A percentile compares a stretch with the other conserved stretches of the same genome.
These are phyloP conservation scores for Linnemannia zychae DNA, from an alignment of 192 early-diverging fungal species.

Conservation along the genomic window DNA sequence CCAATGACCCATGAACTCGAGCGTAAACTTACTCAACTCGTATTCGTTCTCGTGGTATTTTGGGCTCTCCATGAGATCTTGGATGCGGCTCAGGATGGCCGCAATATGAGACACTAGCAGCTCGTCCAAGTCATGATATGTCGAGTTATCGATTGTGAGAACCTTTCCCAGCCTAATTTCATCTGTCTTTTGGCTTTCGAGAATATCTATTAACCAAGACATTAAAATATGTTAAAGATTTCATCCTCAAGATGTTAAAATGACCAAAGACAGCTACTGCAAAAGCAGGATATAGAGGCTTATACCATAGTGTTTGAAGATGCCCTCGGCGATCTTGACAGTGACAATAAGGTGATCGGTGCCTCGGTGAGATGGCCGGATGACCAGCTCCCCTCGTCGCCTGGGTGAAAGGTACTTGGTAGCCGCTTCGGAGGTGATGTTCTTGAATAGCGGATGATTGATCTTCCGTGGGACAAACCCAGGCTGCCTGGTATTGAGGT, in stretches of 20 bases:
- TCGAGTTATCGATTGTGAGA: constrained; percentile 74
- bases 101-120: constrained; percentile 93
- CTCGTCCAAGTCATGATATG: constrained; percentile 91
- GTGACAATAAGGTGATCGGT: constrained; percentile 91
- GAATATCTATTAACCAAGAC: constrained; percentile 65
- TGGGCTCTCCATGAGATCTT: constrained; percentile 76
- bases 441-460: constrained; percentile 89
- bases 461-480: constrained; percentile 69
- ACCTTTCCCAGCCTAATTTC: constrained; percentile 77
- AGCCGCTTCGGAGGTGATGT: constrained; percentile 78
- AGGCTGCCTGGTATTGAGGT: constrained; percentile 35
- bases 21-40: constrained; percentile 69
- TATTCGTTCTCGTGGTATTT: constrained; percentile 81
- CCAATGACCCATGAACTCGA: background rate
- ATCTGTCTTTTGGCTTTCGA: constrained; percentile 77
- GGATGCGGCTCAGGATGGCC: constrained; percentile 78
- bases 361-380: constrained; percentile 91
- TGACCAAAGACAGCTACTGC: background rate
- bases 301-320: constrained; percentile 90
- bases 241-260: no score
- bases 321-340: constrained; percentile 91
- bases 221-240: background rate
- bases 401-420: constrained; percentile 77
- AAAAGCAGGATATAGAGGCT: background rate
- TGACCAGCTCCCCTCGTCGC: constrained; percentile 83